Conservation (phyloP, 2,329 filamentous ascomycete genomes). For the Colletotrichum euphorbiae region DNA sequence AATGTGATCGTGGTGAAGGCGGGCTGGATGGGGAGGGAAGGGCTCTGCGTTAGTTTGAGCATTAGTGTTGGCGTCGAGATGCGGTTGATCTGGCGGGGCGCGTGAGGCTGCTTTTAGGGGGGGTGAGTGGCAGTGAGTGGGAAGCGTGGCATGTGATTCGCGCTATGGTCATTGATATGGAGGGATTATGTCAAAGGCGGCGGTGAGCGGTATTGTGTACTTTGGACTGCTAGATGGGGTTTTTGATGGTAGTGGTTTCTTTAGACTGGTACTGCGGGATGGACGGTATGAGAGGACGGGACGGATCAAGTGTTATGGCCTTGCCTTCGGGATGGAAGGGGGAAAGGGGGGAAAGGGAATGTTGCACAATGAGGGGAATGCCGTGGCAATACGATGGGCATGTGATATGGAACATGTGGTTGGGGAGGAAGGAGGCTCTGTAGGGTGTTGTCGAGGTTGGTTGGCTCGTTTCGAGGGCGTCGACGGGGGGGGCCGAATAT, state of each 20-base stretch:
- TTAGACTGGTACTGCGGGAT: background rate
- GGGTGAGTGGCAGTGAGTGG: background rate
- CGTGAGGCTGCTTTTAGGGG: background rate
- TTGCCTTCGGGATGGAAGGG: background rate
- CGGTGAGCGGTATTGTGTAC: background rate
- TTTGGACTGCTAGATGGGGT: background rate
- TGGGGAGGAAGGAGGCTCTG: background rate
- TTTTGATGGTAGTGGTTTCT: background rate
- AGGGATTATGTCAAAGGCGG: background rate
- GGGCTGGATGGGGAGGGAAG: background rate
- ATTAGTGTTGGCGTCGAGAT: background rate
- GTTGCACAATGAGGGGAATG: background rate
- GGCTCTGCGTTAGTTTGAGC: background rate
- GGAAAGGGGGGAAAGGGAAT: background rate
- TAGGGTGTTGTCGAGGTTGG: background rate
- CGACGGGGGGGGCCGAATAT: no score
- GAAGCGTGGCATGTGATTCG: background rate
- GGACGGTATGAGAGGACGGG: background rate
- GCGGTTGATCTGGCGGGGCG: background rate
- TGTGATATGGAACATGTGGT: conserved; percentile 2
- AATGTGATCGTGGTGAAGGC: background rate
- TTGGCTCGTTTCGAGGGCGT: background rate
- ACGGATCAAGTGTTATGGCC: background rate
- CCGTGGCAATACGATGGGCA: conserved; percentile 11
- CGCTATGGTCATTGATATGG: background rate